These are phyloP conservation scores for Clonostachys chloroleuca DNA, from an alignment of 2,329 filamentous ascomycete species.

Conservation along the genomic window DNA sequence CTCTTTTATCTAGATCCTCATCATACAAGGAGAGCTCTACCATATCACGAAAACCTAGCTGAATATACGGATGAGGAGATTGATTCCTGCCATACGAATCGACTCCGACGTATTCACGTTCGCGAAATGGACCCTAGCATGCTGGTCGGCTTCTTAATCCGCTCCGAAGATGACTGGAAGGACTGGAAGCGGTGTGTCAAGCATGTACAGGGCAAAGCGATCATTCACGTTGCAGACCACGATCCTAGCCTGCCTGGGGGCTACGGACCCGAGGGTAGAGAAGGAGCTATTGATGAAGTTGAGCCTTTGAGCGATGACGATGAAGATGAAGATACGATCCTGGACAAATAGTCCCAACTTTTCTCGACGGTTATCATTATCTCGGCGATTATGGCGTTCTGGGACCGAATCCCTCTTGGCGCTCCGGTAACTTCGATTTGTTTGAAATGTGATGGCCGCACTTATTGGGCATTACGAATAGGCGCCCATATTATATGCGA, in stretches of 20 bases:
- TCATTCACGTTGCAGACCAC: constrained; percentile 77
- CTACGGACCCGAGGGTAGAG: constrained; percentile 50
- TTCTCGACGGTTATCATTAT: too few relatives aligned
- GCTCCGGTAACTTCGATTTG: too few relatives aligned
- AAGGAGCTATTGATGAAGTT: constrained; percentile 81
- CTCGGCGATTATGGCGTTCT: too few relatives aligned
- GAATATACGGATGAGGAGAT: constrained; percentile 70
- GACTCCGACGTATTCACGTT: constrained; percentile 77
- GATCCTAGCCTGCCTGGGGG: constrained; percentile 54
- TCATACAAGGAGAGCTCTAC: constrained; percentile 70
- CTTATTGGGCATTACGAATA: too few relatives aligned
- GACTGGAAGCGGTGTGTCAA: constrained; percentile 76
- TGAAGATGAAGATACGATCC: constrained; percentile 18
- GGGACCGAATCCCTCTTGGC: too few relatives aligned
- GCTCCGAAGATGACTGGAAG: constrained; percentile 76
- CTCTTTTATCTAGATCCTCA: constrained; percentile 97
- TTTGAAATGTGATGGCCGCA: too few relatives aligned
- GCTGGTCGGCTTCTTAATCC: constrained; percentile 90
- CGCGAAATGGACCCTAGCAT: constrained; percentile 97
- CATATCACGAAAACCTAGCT: constrained; percentile 51
- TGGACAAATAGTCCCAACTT: too few relatives aligned
- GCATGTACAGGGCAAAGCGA: constrained; percentile 73
- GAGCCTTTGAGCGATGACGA: constrained; percentile 78
- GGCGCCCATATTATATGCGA: constrained; percentile 6
- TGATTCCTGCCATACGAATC: constrained; percentile 80